Conservation (phyloP, 176 grass and related monocot genomes). For the Puccinellia tenuiflora region DNA sequence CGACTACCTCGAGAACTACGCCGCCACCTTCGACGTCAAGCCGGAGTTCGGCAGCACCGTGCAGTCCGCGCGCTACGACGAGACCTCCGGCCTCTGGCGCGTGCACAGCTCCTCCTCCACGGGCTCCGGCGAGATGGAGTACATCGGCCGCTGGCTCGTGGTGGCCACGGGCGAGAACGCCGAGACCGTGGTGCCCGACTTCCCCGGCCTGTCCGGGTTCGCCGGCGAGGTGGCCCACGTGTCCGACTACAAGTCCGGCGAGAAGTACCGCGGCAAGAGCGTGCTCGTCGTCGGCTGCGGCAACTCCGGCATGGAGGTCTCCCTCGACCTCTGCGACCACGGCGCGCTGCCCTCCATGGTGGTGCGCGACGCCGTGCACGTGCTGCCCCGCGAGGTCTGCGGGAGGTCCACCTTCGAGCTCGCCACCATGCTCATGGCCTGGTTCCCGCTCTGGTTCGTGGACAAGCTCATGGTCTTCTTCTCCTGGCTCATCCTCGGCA, state of each 20-base stretch:
- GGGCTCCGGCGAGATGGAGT: conserved; percentile 47
- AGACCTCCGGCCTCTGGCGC: conserved; percentile 67
- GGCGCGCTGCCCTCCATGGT: conserved; percentile 61
- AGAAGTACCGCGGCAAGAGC: conserved; percentile 45
- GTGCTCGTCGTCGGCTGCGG: conserved; percentile 84
- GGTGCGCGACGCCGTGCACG: conserved; percentile 79
- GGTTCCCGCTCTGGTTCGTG: conserved; percentile 79
- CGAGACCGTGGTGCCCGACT: conserved; percentile 42
- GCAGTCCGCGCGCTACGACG: conserved; percentile 48
- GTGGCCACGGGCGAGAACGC: conserved; percentile 92
- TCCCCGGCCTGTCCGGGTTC: conserved; percentile 42
- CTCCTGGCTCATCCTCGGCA: conserved; percentile 56
- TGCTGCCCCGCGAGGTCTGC: conserved; percentile 66
- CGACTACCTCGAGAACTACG: conserved; percentile 62
- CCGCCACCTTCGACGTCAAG: conserved; percentile 48
- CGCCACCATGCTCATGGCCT: conserved; percentile 61
- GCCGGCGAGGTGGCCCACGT: conserved; percentile 47
- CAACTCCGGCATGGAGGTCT: conserved; percentile 91
- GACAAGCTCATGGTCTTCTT: conserved; percentile 63
- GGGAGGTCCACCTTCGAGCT: conserved; percentile 79
- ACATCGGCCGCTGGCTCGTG: conserved; percentile 77
- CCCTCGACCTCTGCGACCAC: conserved; percentile 71
- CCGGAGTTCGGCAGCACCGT: conserved; percentile 57
- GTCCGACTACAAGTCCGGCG: conserved; percentile 58
- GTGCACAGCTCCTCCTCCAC: conserved; percentile 22